These are phyloP conservation scores for Begonia loranthoides DNA, from an alignment of 306 rosid species.

Conservation along the genomic window DNA sequence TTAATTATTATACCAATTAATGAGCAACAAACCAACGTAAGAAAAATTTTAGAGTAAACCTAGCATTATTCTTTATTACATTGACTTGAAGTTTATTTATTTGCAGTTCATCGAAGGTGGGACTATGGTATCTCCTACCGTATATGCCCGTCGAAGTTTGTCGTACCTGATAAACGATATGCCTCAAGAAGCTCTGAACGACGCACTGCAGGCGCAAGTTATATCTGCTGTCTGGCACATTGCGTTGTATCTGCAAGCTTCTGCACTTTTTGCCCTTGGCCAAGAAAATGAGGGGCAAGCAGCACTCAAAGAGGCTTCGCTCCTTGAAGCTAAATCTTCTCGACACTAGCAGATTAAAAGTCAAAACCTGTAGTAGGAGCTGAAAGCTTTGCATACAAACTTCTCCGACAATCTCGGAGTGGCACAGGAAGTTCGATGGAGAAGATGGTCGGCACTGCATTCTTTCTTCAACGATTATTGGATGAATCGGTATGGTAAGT, in stretches of 20 bases:
- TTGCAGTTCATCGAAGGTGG: conserved; percentile 82
- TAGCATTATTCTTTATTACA: neutral
- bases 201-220: conserved; percentile 65
- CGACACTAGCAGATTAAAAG: neutral
- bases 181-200: conserved; percentile 76
- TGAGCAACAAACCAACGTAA: no score
- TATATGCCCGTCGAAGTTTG: conserved; percentile 85
- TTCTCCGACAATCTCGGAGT: no score
- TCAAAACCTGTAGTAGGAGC: no score
- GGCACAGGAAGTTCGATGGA: no score
- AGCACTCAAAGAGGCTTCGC: conserved; percentile 66
- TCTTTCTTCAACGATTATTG: neutral
- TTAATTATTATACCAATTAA: no score
- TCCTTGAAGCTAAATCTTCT: conserved; percentile 31
- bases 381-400: no score
- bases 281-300: conserved; percentile 61
- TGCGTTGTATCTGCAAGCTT: conserved; percentile 75
- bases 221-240: conserved; percentile 72
- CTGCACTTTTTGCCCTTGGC: conserved; percentile 49
- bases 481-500: neutral
- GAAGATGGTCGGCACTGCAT: no score
- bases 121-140: conserved; percentile 80
- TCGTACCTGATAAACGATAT: conserved; percentile 49
- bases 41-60: neutral
- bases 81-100: conserved; percentile 1